phyloP scores from a whole-genome alignment of 192 early-diverging fungal species.

The Thamnidium elegans region DNA sequence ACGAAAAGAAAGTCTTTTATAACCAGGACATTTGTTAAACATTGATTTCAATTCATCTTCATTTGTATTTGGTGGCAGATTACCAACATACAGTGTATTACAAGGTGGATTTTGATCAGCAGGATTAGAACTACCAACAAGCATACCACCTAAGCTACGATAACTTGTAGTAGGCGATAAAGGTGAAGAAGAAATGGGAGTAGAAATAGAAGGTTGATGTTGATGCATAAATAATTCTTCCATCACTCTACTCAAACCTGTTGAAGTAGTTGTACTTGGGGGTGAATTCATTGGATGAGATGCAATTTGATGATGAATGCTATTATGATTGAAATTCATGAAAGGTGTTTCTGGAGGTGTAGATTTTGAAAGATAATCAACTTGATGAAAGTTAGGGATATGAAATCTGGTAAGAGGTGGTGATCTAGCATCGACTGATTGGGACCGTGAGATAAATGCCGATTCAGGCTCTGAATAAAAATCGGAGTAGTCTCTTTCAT shows the following conservation, averaged over 20 bases:
- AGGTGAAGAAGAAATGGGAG: constrained; percentile 1
- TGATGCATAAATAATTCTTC: not conserved
- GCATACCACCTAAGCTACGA: constrained; percentile 9
- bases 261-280: constrained; percentile 1
- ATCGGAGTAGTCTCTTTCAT: not conserved
- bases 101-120: constrained; percentile 98
- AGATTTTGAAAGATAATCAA: constrained; percentile 21
- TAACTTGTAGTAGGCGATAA: constrained; percentile 9
- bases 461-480: constrained; percentile 14
- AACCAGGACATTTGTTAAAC: constrained; percentile 82
- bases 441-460: constrained; percentile 14
- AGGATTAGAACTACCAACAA: constrained; percentile 52
- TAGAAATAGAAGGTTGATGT: not conserved
- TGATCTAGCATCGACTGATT: constrained; percentile 13
- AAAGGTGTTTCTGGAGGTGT: constrained; percentile 12
- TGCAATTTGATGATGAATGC: constrained; percentile 6
- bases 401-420: not conserved
- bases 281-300: constrained; percentile 6
- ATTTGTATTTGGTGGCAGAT: constrained; percentile 85
- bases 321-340: constrained; percentile 9
- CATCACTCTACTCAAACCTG: constrained; percentile 11
- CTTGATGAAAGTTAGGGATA: not conserved
- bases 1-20: constrained; percentile 87
- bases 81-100: constrained; percentile 99
- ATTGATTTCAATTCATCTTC: constrained; percentile 86